phyloP scores from a whole-genome alignment of 2,329 filamentous ascomycete species.

The Scedosporium dehoogii region DNA sequence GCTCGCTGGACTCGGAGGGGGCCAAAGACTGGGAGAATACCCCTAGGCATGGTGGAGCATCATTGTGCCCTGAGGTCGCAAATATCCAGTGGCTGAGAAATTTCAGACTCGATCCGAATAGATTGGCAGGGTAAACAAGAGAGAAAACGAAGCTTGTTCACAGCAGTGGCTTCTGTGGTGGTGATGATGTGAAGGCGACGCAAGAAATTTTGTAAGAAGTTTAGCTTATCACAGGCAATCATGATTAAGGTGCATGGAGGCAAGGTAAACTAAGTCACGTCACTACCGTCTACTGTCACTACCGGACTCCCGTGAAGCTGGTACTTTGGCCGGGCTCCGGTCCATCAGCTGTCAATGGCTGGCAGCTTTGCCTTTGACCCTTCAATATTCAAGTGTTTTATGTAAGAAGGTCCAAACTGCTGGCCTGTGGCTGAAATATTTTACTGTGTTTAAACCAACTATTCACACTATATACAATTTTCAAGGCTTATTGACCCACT shows the following conservation, averaged over 20 bases:
- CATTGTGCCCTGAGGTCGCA: conserved; percentile 3
- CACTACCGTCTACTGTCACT: background rate
- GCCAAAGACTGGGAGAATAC: conserved; percentile 7
- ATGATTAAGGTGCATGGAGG: background rate
- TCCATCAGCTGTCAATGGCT: too few relatives aligned
- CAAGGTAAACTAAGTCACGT: background rate
- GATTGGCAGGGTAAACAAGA: background rate
- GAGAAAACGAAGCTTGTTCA: background rate
- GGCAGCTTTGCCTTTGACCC: too few relatives aligned
- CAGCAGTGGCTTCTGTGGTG: background rate
- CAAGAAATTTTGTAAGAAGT: background rate
- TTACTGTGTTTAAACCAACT: background rate
- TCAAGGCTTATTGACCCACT: background rate
- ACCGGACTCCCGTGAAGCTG: background rate
- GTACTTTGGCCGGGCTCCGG: background rate
- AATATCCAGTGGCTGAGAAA: background rate
- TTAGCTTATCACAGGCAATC: conserved; percentile 1
- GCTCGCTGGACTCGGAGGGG: conserved; percentile 5
- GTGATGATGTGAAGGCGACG: background rate
- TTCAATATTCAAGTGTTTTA: too few relatives aligned
- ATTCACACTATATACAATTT: background rate
- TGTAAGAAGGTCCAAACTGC: too few relatives aligned
- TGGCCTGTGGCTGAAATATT: too few relatives aligned
- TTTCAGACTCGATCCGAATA: background rate
- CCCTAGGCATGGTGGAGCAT: conserved; percentile 8